Evolutionary conservation across 164 flowering plant species (phyloP).

Genomic region (Akebia trifoliata): DNA sequence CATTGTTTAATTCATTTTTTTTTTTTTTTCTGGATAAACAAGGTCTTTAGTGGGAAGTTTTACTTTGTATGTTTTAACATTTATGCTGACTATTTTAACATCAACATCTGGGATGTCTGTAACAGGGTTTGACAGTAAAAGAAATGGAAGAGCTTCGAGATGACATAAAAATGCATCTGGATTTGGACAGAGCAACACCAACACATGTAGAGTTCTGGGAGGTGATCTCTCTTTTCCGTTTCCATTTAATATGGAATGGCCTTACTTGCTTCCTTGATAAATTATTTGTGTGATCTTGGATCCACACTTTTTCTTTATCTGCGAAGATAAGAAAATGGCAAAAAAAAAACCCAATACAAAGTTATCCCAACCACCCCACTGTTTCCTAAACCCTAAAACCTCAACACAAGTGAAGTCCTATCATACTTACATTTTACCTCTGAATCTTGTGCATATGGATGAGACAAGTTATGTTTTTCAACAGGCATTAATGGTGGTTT

Average conservation of each 20-base stretch:
- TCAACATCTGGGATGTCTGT: slow-evolving; percentile 5
- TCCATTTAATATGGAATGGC: background rate
- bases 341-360: too few species aligned
- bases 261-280: background rate
- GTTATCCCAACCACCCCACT: too few species aligned
- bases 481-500: slow-evolving; percentile 90
- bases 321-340: too few species aligned
- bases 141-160: slow-evolving; percentile 96
- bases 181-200: slow-evolving; percentile 71
- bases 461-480: slow-evolving; percentile 7
- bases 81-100: background rate
- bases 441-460: background rate
- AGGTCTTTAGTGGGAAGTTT: background rate
- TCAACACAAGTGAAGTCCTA: background rate
- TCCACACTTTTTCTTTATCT: too few species aligned
- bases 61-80: background rate
- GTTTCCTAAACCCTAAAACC: too few species aligned
- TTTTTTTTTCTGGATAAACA: background rate
- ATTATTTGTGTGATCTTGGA: background rate
- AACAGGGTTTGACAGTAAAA: slow-evolving; percentile 86
- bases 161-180: slow-evolving; percentile 94
- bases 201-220: slow-evolving; percentile 86
- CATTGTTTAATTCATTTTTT: background rate
- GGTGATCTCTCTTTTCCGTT: slow-evolving; percentile 34
- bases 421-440: background rate